Evolutionary conservation across 257 asterid genomes (phyloP).

Genomic region (Nicotiana benthamiana): DNA sequence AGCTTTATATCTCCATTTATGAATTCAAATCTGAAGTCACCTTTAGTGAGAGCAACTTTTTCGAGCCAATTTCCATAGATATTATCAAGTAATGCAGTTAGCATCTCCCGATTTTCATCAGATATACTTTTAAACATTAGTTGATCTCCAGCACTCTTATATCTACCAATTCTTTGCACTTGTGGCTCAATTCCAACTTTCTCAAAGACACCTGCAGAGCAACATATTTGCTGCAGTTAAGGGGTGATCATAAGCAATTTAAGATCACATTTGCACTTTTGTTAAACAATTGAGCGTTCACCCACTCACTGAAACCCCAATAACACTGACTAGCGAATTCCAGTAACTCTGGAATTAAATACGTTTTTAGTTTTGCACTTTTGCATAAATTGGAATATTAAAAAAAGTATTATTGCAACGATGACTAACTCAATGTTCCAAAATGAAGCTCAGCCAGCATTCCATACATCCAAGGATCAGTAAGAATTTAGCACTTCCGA

Average conservation of each 20-base stretch:
- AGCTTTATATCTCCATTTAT: background rate
- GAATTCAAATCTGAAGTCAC: conserved; percentile 25
- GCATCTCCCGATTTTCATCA: conserved; percentile 83
- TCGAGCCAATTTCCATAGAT: conserved; percentile 76
- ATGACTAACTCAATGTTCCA: background rate
- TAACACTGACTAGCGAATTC: background rate
- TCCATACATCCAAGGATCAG: background rate
- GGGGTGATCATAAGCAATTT: background rate
- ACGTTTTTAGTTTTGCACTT: background rate
- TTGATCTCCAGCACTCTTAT: conserved; percentile 95
- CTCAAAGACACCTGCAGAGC: conserved; percentile 68
- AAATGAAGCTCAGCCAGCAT: conserved; percentile 4
- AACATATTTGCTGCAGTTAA: background rate
- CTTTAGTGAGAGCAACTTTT: conserved; percentile 60
- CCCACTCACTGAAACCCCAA: background rate
- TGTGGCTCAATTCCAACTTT: conserved; percentile 89
- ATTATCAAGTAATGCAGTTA: conserved; percentile 76
- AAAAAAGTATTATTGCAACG: background rate
- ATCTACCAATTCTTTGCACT: conserved; percentile 85
- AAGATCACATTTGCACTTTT: background rate
- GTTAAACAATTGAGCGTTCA: background rate
- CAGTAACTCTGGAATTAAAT: background rate
- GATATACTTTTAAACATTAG: conserved; percentile 72
- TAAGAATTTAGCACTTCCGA: background rate
- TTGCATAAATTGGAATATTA: background rate